Evolutionary conservation across 1,139 yeast species (phyloP).

Genomic region (Saccharomycopsis crataegensis): DNA sequence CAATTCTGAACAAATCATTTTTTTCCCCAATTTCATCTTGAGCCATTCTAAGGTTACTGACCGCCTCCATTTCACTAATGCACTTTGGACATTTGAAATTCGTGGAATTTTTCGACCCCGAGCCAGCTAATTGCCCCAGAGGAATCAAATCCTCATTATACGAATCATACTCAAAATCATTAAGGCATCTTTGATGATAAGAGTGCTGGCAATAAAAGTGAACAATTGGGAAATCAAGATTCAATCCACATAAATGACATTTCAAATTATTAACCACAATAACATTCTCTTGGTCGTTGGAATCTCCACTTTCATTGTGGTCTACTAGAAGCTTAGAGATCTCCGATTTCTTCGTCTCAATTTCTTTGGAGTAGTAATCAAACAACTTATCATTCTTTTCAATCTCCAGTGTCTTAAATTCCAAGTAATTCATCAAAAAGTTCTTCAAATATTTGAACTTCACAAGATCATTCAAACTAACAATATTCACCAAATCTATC

Average conservation of each 20-base stretch:
- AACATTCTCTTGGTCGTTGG: constrained; percentile 30
- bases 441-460: constrained; percentile 71
- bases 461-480: constrained; percentile 58
- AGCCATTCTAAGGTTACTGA: constrained; percentile 48
- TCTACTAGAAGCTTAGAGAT: constrained; percentile 42
- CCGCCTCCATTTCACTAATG: constrained; percentile 57
- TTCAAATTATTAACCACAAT: constrained; percentile 58
- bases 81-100: constrained; percentile 62
- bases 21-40: constrained; percentile 60
- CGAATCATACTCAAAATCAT: constrained; percentile 32
- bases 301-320: background rate
- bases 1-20: constrained; percentile 52
- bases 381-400: constrained; percentile 60
- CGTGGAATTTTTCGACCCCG: background rate
- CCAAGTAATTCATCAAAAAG: constrained; percentile 56
- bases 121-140: constrained; percentile 6
- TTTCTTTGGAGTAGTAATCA: constrained; percentile 62
- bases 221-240: constrained; percentile 70
- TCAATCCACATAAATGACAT: constrained; percentile 65
- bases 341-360: constrained; percentile 45
- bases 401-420: constrained; percentile 57
- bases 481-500: constrained; percentile 63
- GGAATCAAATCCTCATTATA: constrained; percentile 10
- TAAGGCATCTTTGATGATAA: constrained; percentile 76
- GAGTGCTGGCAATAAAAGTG: constrained; percentile 87